Base-by-base conservation (phyloP, 306 rosid species). In the Rosa rugosa region DNA sequence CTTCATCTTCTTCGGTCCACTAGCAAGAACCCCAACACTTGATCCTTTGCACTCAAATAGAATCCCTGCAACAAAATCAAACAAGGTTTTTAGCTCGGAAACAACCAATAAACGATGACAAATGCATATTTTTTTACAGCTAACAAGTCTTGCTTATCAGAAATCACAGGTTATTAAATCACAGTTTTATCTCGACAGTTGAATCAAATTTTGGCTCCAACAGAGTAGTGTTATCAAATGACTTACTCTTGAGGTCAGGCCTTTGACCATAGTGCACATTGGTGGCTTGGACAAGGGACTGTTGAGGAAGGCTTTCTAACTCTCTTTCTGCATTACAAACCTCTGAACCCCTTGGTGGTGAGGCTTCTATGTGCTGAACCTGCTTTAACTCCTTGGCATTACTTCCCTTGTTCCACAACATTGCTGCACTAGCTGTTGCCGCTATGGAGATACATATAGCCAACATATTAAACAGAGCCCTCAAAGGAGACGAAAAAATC, bases 1-100 rank as follows among this genome's bases (percentile, higher is more conserved):
- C 87, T 88, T 89, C 88, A 90, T 80, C 36, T 79, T 81, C 88
- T 81, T 90, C 20, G 97, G 94, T 27, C 97, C 94, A 50, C 92
- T 77, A 8, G 65, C 90, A 11, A 89, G 72, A 82, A 90, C 90
- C 70, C 92, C 93, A 44, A 84, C 66, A 69, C 77, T 92, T 59
- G 91, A 80, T 57, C 77, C 96, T 75, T 75, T 81, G 70, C 73
- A 53, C 73, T 84, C 92, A 1, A 71, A 53, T 13, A 90, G 14
- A 46, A 88, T 51, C 56, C 71, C 97, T 90, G 74, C 79, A 59
- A 72, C 11, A 66, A 8, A 64, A 18, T 16, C 7, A 3, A 66
- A 75, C 31, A n/a, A 41, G 10, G 6, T 20, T 31, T 20, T 9
- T 20, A 40, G 50, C 17, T 68, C 7, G 10, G 31, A 40, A 68